Percentiles rank a stretch among this genome's conserved stretches.
Evolutionary conservation across 2,329 filamentous ascomycete species (phyloP).

Genomic region (Phaeosphaeria sp.): DNA sequence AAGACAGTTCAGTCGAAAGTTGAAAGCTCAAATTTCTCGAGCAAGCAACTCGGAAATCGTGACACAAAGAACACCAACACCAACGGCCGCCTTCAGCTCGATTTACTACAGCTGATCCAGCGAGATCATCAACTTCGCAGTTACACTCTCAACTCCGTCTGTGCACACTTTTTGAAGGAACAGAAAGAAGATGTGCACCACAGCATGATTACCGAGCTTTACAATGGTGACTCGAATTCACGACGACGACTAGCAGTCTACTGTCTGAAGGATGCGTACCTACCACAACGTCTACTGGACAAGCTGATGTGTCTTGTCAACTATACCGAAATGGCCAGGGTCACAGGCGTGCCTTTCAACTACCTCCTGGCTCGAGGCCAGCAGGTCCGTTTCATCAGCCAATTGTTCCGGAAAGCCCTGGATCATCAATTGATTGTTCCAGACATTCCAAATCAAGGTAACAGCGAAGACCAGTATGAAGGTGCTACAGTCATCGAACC

Average conservation of each 20-base stretch:
- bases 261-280: conserved; percentile 95
- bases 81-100: conserved; percentile 89
- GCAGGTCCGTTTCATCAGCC: conserved; percentile 97
- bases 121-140: conserved; percentile 93
- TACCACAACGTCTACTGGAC: conserved; percentile 93
- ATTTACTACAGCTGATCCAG: conserved; percentile 93
- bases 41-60: conserved; percentile 97
- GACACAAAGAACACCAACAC: conserved; percentile 95
- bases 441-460: conserved; percentile 73
- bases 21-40: conserved; percentile 86
- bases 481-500: conserved; percentile 98
- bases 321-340: conserved; percentile 99
- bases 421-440: conserved; percentile 95
- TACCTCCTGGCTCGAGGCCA: conserved; percentile 90
- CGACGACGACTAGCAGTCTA: conserved; percentile 90
- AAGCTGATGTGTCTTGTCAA: conserved; percentile 99
- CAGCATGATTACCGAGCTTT: conserved; percentile 98
- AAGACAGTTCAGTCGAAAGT: conserved; percentile 73
- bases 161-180: conserved; percentile 90
- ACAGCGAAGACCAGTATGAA: conserved; percentile 87
- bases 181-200: conserved; percentile 99
- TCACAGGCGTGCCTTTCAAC: conserved; percentile 98
- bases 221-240: conserved; percentile 94
- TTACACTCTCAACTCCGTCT: conserved; percentile 97
- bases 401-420: conserved; percentile 91